Evolutionary conservation across 305 asterid species (phyloP).

Genomic region (Striga hermonthica): DNA sequence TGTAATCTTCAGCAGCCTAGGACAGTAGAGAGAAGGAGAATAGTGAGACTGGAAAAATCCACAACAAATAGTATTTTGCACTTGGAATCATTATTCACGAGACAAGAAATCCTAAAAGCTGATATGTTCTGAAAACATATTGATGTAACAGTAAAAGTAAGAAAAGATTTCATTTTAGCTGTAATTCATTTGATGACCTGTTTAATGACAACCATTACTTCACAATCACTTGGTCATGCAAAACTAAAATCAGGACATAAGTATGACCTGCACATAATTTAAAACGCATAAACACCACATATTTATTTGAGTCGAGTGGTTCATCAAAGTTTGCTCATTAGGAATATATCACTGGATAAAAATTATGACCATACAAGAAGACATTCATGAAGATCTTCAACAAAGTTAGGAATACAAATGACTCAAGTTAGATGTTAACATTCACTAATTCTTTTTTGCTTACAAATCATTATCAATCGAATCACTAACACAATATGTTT

Average conservation of each 20-base stretch:
- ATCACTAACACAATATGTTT: constrained; percentile 14
- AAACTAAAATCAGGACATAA: constrained; percentile 14
- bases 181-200: too few species aligned
- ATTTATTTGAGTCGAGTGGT: constrained; percentile 9
- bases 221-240: constrained; percentile 8
- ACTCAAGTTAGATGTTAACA: constrained; percentile 4
- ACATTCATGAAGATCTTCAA: not conserved
- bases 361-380: not conserved
- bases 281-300: constrained; percentile 5
- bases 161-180: not conserved
- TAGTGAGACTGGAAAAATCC: constrained; percentile 18
- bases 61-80: constrained; percentile 4
- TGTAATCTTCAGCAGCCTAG: constrained; percentile 88
- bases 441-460: not conserved
- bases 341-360: constrained; percentile 7
- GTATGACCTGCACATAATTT: constrained; percentile 11
- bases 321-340: constrained; percentile 13
- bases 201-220: constrained; percentile 5
- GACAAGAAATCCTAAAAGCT: not conserved
- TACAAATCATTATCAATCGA: constrained; percentile 12
- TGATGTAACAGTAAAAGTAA: constrained; percentile 12
- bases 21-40: constrained; percentile 28
- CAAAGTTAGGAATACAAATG: constrained; percentile 2
- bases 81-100: constrained; percentile 5
- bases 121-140: not conserved